A percentile compares a stretch with the other conserved stretches of the same genome.
Evolutionary conservation across 1,284 basidiomycete species (phyloP).

Genomic region (Apiotrichum siamense): DNA sequence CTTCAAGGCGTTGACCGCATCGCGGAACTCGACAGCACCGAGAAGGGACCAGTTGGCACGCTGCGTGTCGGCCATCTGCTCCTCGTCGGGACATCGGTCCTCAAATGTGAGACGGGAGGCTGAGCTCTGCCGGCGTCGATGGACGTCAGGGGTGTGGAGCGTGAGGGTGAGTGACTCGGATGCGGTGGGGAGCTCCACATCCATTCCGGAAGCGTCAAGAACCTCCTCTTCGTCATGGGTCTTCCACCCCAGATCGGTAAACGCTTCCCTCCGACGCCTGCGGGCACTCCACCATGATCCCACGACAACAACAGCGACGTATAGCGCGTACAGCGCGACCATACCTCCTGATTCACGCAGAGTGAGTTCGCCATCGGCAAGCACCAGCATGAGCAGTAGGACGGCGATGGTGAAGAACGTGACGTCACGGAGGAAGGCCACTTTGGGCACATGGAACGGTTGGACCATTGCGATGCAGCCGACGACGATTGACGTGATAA

Average conservation of each 20-base stretch:
- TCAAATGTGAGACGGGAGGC: not conserved
- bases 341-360: slow-evolving; percentile 69
- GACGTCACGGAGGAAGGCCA: slow-evolving; percentile 84
- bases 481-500: slow-evolving; percentile 91
- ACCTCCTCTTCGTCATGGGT: not conserved
- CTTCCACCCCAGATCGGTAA: slow-evolving; percentile 15
- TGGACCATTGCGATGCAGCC: slow-evolving; percentile 94
- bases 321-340: slow-evolving; percentile 68
- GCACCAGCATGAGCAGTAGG: slow-evolving; percentile 62
- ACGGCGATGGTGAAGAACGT: slow-evolving; percentile 86
- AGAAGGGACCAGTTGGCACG: slow-evolving; percentile 17
- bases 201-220: not conserved
- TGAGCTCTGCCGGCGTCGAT: not conserved
- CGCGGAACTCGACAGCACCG: slow-evolving; percentile 20
- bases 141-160: not conserved
- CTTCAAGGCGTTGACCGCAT: slow-evolving; percentile 63
- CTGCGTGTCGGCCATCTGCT: slow-evolving; percentile 24
- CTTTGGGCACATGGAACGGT: slow-evolving; percentile 75
- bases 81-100: not conserved
- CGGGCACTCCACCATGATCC: slow-evolving; percentile 65
- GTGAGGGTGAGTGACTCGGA: not conserved
- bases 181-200: not conserved
- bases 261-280: slow-evolving; percentile 45
- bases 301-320: slow-evolving; percentile 69
- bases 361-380: slow-evolving; percentile 70